Base-by-base conservation (phyloP, 2,329 filamentous ascomycete species). In the Massarina eburnea region DNA sequence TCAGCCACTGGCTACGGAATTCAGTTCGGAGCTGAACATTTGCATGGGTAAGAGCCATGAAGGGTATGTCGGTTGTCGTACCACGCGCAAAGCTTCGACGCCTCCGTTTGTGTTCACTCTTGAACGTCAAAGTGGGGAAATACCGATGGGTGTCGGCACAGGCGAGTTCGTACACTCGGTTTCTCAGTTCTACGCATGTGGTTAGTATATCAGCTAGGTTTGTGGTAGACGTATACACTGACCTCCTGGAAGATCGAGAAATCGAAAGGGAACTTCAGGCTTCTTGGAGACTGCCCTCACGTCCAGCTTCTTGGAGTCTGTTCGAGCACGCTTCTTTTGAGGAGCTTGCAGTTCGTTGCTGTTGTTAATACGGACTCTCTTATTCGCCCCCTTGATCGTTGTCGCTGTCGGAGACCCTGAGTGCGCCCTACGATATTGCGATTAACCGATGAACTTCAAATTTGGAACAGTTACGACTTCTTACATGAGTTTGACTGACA, bases 1-100 rank as follows among this genome's bases (percentile, higher is more conserved):
- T 46, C n/a, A 64, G 42, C 59, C 62, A 67, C 18, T 49, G 46
- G 2, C 52, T 49, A 15, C 57, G 58, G 20, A 67, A 66, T 14
- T 64, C 62, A 3, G 44, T 45, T n/a, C 62, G 58, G 8, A 66
- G 55, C 8, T 46, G 41, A 8, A 40, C 18, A 32, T 57, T 63
- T 0, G 45, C 45, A 32, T 67, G 62, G 1, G 57, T 59, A 2
- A 62, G 29, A 12, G 44, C 48, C 6, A 61, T 47, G 40, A 52
- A 60, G 3, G 61, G 59, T 10, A 63, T 46, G 1, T 43, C 43
- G 18, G 22, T 38, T 15, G 18, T 5, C 35, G 15, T 17, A 34
- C 7, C 7, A 20, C 15, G 34, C 15, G 15, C 15, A 9, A 4
- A 14, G 8, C 5, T 9, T 9, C 19, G 36, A 14, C 27, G 30